Evolutionary conservation across 2,329 filamentous ascomycete species (phyloP).

Genomic region (Ophiognomonia clavigignenti-juglandacearum): DNA sequence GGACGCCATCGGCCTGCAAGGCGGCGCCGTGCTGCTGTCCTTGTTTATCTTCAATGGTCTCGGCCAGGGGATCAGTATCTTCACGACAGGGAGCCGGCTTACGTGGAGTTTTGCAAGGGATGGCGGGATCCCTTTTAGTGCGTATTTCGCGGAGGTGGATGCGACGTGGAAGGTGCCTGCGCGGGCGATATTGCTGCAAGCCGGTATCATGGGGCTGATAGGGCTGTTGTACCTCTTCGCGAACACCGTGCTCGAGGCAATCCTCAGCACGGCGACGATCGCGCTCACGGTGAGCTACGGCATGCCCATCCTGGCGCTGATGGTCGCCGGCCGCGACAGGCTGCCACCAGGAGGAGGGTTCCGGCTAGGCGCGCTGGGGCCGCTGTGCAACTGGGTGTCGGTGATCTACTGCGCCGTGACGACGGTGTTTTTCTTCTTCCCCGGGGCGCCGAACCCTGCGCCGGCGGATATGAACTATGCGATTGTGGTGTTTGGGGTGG

Average conservation of each 20-base stretch:
- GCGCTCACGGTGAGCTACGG: slow-evolving; percentile 48
- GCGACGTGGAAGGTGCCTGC: slow-evolving; percentile 46
- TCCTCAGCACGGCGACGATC: slow-evolving; percentile 52
- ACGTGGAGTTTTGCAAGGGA: slow-evolving; percentile 53
- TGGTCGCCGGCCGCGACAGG: slow-evolving; percentile 47
- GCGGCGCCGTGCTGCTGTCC: slow-evolving; percentile 39
- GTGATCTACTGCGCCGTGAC: slow-evolving; percentile 47
- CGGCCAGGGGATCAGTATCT: slow-evolving; percentile 45
- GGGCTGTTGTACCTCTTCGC: slow-evolving; percentile 53
- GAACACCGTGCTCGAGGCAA: slow-evolving; percentile 46
- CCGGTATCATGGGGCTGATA: slow-evolving; percentile 29
- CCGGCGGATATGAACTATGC: slow-evolving; percentile 52
- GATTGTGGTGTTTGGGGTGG: slow-evolving; percentile 51
- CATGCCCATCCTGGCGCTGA: slow-evolving; percentile 43
- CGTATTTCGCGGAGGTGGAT: slow-evolving; percentile 40
- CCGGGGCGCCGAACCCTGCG: slow-evolving; percentile 37
- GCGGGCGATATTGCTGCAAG: slow-evolving; percentile 48
- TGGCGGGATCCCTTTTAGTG: slow-evolving; percentile 39
- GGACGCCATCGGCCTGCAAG: slow-evolving; percentile 32
- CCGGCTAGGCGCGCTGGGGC: slow-evolving; percentile 26
- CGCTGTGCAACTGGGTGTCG: slow-evolving; percentile 41
- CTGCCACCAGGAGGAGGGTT: slow-evolving; percentile 36
- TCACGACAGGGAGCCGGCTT: slow-evolving; percentile 47
- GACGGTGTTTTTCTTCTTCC: slow-evolving; percentile 53
- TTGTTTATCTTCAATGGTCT: slow-evolving; percentile 53